Base-by-base conservation (phyloP, 2,329 filamentous ascomycete species). In the Teratosphaeria nubilosa region DNA sequence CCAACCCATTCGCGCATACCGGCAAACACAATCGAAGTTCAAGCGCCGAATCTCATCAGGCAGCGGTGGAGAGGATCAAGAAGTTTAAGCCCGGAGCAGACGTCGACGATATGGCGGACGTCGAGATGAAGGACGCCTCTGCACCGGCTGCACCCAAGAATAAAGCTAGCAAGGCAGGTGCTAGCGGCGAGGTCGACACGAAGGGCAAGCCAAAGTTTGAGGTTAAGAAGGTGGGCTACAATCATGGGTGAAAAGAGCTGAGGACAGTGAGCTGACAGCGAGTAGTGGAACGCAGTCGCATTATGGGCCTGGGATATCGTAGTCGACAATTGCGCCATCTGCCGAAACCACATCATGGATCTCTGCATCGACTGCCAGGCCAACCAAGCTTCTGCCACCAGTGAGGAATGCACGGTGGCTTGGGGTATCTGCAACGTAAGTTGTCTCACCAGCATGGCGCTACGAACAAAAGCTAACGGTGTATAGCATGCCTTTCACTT, bases 241-340 rank as follows among this genome's bases (percentile, higher is more conserved):
- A 24, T 16, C 3, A n/a, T 4, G 6, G 1, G 27, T 25, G 16
- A 14, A 14, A 11, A 14, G 24, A 7, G 13, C 13, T 5, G 50
- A n/a, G 22, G 45, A 22, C 5, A 7, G 25, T 11, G 2, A 37
- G 51, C 56, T 56, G 20, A 45, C 11, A 14, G 9, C 13, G n/a
- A 2, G 34, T n/a, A 96, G 92, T 99, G 94, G 94, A 97, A 97
- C 69, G 94, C 94, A 0, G 94, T 99, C 55, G 91, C 94, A 48
- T 82, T 99, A 1, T 99, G 94, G 94, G 94, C 94, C 0, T 99
- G 94, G 94, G 94, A 99, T 73, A 99, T 99, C 60, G 91, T 97
- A 32, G 94, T 99, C 61, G 94, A 99, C 77, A 99, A 99, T 82
- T 99, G 94, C 73, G 94, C 94, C 69, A 99, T 99, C 72, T 99